Base-by-base conservation (phyloP, 1,284 basidiomycete species). In the Apiotrichum porosum region DNA sequence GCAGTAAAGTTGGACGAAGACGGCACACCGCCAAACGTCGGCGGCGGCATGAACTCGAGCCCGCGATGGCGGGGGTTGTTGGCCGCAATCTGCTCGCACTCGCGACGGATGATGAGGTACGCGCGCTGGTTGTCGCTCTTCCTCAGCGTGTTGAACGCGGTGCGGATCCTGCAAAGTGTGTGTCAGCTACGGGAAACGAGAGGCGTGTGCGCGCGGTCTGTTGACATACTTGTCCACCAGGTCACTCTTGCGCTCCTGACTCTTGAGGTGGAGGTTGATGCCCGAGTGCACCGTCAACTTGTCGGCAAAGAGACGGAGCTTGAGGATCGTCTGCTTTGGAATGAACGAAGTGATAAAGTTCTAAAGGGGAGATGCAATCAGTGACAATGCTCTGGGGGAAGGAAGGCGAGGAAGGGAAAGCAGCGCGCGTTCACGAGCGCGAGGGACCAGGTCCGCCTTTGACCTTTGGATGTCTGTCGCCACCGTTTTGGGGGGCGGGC, bases 171-270 rank as follows among this genome's bases (percentile, higher is more conserved):
- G 34, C 14, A 34, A 5, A 13, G n/a, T n/a, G 36, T 15, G 24
- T 13, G 34, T 23, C 26, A 45, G 34, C 12, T 21, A n/a, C n/a
- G n/a, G n/a, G n/a, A n/a, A n/a, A n/a, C n/a, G n/a, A n/a, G 19
- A 34, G 17, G 8, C 18, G 24, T 12, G 19, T 21, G 33, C 18
- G 22, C 24, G 37, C 17, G 31, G 19, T 18, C 10, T 34, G 22
- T 15, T 12, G 28, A 31, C 3, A 44, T 42, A 69, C 65, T 67
- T 69, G 19, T 53, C 48, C 6, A 69, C 54, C 3, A 71, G 43
- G 17, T 66, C 62, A 4, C 56, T 55, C 49, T 72, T 73, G 35
- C 57, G 53, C 21, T 68, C 67, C 21, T 41, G 42, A 21, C 58
- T 65, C 32, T 57, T 49, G 2, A 66, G 32, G 23, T 50, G 42